Percentiles rank a stretch among this genome's conserved stretches.
phyloP scores from a whole-genome alignment of 768 basidiomycete species.

The Podaxis sp. region DNA sequence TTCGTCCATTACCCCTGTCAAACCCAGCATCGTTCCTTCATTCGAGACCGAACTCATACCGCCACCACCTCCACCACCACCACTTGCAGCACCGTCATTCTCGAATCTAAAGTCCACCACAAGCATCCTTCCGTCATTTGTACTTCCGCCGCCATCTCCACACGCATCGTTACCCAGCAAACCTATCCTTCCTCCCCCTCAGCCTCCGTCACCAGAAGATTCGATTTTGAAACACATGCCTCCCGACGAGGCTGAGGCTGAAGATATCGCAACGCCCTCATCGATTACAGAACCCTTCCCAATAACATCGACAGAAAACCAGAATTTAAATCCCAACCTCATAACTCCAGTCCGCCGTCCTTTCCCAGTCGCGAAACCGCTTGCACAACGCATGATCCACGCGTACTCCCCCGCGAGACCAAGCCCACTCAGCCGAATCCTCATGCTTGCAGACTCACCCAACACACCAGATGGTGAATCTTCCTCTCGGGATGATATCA shows the following conservation, averaged over 20 bases:
- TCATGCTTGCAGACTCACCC: slow-evolving; percentile 66
- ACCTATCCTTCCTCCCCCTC: slow-evolving; percentile 29
- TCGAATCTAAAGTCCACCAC: slow-evolving; percentile 39
- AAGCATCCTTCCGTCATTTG: slow-evolving; percentile 65
- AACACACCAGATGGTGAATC: slow-evolving; percentile 27
- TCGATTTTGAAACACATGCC: not conserved
- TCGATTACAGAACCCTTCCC: too few species aligned
- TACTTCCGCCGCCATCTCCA: slow-evolving; percentile 76
- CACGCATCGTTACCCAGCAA: slow-evolving; percentile 56
- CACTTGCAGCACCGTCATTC: slow-evolving; percentile 28
- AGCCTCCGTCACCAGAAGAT: slow-evolving; percentile 12
- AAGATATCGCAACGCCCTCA: not conserved
- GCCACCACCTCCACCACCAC: slow-evolving; percentile 17
- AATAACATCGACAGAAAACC: too few species aligned
- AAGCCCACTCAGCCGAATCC: slow-evolving; percentile 75
- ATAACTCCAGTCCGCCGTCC: slow-evolving; percentile 29
- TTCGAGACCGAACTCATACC: slow-evolving; percentile 37
- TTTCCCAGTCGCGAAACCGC: slow-evolving; percentile 71
- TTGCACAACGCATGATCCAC: slow-evolving; percentile 66
- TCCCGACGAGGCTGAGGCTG: not conserved
- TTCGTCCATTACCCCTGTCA: slow-evolving; percentile 33
- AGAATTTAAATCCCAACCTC: slow-evolving; percentile 6
- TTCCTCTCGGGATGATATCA: slow-evolving; percentile 12
- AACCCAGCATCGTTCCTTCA: slow-evolving; percentile 25
- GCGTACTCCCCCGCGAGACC: slow-evolving; percentile 81